Conservation (phyloP, 2,329 filamentous ascomycete genomes). For the Sporothrix dimorphospora region DNA sequence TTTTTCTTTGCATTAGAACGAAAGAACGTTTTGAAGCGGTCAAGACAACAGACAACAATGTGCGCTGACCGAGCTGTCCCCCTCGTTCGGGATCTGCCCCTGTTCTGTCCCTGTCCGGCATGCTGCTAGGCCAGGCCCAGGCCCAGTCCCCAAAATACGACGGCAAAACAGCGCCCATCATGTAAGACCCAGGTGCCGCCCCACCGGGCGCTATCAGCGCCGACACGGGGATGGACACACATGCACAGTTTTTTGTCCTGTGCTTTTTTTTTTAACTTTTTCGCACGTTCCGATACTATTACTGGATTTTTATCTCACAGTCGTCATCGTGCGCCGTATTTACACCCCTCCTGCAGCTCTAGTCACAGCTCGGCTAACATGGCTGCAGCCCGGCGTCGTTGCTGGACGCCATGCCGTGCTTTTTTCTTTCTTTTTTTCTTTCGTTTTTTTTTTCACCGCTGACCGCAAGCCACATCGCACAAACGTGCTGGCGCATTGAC, state of each 20-base stretch:
- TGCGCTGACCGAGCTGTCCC: not conserved
- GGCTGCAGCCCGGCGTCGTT: not conserved
- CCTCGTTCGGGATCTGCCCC: not conserved
- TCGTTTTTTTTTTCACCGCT: not conserved
- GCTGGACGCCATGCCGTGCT: not conserved
- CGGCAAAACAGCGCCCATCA: not conserved
- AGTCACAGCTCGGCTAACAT: not conserved
- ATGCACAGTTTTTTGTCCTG: not conserved
- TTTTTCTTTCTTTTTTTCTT: not conserved
- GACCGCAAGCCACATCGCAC: not conserved
- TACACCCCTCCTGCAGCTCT: not conserved
- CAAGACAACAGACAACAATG: not conserved
- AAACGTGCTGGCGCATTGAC: conserved; percentile 1
- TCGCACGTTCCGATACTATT: not conserved
- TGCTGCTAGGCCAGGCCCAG: not conserved
- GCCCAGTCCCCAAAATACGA: conserved; percentile 1
- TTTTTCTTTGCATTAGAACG: not conserved
- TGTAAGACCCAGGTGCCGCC: not conserved
- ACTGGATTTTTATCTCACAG: not conserved
- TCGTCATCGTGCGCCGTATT: not conserved
- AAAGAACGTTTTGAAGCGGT: not conserved
- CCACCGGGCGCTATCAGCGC: not conserved
- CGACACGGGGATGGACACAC: not conserved
- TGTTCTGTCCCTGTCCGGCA: conserved; percentile 2
- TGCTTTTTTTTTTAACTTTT: not conserved